A percentile compares a stretch with the other conserved stretches of the same genome.
phyloP scores from a whole-genome alignment of 2,329 filamentous ascomycete species.

The Zasmidium angulare region DNA sequence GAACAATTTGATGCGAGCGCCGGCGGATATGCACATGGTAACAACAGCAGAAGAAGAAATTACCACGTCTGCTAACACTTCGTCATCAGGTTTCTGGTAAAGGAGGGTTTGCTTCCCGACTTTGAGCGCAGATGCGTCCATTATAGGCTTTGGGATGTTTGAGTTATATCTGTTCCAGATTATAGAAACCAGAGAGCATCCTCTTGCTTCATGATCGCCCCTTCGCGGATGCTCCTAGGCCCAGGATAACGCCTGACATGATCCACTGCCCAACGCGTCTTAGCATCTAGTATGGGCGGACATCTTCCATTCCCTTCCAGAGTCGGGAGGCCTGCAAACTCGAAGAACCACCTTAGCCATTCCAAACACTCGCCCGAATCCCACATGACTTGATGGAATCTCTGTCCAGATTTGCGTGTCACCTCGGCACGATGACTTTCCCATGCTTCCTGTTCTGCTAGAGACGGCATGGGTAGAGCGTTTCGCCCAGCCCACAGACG shows the following conservation, averaged over 20 bases:
- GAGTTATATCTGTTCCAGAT: not conserved
- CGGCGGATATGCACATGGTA: conserved; percentile 21
- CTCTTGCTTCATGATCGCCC: not conserved
- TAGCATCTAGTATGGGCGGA: conserved; percentile 18
- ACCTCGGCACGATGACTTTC: conserved; percentile 42
- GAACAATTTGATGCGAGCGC: conserved; percentile 16
- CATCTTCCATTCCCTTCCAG: conserved; percentile 32
- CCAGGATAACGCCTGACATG: conserved; percentile 24
- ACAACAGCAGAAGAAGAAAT: too few species aligned
- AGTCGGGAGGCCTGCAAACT: conserved; percentile 51
- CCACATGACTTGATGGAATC: conserved; percentile 57
- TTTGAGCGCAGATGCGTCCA: too few species aligned
- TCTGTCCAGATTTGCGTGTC: conserved; percentile 35
- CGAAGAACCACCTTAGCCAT: conserved; percentile 50
- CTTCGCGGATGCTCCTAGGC: not conserved
- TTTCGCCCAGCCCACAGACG: conserved; percentile 49
- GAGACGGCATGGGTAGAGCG: conserved; percentile 40
- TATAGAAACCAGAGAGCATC: not conserved
- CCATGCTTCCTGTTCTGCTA: conserved; percentile 49
- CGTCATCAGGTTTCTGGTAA: too few species aligned
- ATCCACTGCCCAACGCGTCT: conserved; percentile 24
- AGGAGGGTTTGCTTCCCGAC: too few species aligned
- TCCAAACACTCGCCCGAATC: conserved; percentile 52
- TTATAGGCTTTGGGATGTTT: too few species aligned
- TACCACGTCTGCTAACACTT: too few species aligned